Conservation (phyloP, 108 stramenopile genomes). For the Nitzschia putrida region DNA sequence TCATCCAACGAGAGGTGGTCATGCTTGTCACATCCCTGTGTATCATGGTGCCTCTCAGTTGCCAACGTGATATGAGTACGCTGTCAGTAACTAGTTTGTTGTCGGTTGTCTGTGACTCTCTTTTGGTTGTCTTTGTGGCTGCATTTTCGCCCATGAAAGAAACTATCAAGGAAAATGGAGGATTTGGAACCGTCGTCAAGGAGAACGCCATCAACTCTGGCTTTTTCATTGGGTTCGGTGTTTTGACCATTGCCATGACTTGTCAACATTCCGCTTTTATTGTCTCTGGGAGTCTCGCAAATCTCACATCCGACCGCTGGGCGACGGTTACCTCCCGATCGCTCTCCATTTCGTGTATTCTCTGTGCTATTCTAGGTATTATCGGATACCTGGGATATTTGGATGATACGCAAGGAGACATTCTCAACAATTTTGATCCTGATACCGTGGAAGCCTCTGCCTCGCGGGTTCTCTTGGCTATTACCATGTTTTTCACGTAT, state of each 20-base stretch:
- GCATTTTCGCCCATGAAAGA: constrained; percentile 57
- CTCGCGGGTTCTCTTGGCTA: constrained; percentile 62
- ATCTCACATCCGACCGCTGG: constrained; percentile 62
- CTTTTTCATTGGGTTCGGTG: constrained; percentile 83
- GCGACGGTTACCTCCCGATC: constrained; percentile 58
- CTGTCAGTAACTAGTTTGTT: constrained; percentile 63
- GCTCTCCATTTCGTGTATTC: constrained; percentile 41
- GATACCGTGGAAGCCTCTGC: constrained; percentile 57
- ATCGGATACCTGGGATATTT: constrained; percentile 79
- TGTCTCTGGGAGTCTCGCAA: constrained; percentile 57
- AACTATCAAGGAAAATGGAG: constrained; percentile 60
- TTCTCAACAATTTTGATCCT: constrained; percentile 75
- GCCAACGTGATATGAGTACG: constrained; percentile 78
- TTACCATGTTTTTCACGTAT: constrained; percentile 87
- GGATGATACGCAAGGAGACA: constrained; percentile 72
- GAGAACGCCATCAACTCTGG: constrained; percentile 55
- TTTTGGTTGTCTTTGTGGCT: constrained; percentile 70
- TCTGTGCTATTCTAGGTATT: constrained; percentile 65
- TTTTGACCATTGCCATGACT: constrained; percentile 77
- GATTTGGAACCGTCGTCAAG: constrained; percentile 55
- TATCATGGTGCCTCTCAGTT: constrained; percentile 68
- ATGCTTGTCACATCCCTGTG: constrained; percentile 50
- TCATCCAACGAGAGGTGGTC: constrained; percentile 54
- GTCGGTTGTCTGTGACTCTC: constrained; percentile 64
- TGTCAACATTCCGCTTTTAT: constrained; percentile 89